Conservation (phyloP, 345 rosid species). For the Eucalyptus cloeziana region DNA sequence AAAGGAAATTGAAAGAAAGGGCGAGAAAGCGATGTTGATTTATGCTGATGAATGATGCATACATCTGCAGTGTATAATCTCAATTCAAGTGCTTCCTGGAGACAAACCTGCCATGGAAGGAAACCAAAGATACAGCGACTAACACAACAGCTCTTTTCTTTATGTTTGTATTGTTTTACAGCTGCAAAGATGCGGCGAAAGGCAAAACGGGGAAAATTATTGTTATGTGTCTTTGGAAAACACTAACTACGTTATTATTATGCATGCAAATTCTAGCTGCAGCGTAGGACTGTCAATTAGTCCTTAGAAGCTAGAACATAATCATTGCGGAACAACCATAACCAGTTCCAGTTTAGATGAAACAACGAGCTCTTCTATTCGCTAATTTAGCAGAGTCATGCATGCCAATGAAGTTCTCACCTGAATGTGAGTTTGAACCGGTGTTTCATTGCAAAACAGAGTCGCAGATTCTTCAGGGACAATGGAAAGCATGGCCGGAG, state of each 20-base stretch:
- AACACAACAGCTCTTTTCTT: background rate
- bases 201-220: background rate
- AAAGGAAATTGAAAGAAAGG: background rate
- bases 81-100: background rate
- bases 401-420: background rate
- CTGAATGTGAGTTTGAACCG: background rate
- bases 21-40: background rate
- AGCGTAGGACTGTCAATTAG: background rate
- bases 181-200: background rate
- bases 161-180: background rate
- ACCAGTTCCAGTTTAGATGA: background rate
- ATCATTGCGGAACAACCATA: background rate
- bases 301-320: background rate
- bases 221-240: background rate
- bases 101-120: background rate
- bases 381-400: background rate
- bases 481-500: constrained; percentile 19
- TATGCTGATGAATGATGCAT: background rate
- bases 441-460: constrained; percentile 8
- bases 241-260: background rate
- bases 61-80: background rate
- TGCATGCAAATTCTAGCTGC: background rate
- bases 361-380: background rate
- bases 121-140: background rate
- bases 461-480: constrained; percentile 1